Base-by-base conservation (phyloP, 495 filamentous ascomycete species). In the Geopyxis carbonaria region DNA sequence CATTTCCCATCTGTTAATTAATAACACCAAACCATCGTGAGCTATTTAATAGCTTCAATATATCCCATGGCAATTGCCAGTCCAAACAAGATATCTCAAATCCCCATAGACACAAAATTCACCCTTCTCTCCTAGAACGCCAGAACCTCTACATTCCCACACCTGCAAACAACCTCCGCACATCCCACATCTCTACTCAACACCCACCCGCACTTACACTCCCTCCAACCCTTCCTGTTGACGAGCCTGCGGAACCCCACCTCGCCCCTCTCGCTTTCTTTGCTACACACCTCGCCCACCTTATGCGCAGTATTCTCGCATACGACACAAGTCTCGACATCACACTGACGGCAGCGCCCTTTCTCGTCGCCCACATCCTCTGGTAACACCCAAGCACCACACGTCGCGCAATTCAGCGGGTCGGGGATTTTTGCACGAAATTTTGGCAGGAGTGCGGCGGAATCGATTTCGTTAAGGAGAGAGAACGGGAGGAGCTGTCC, bases 331-430 rank as follows among this genome's bases (percentile, higher is more conserved):
- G 34, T 37, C 14, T 23, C 34, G 11, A 22, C 8, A 11, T 37
- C 16, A n/a, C n/a, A n/a, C n/a, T n/a, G n/a, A n/a, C n/a, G n/a
- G n/a, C n/a, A n/a, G n/a, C n/a, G n/a, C n/a, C n/a, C n/a, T n/a
- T n/a, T n/a, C 20, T 37, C 34, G 21, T 37, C 20, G n/a, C n/a
- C n/a, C n/a, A 37, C 25, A 11, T 37, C 34, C 19, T 37, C 16
- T 2, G 34, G 34, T 10, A 37, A 19, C 21, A 37, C 21, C 34
- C 34, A 37, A 13, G 4, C 1, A 5, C 25, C 25, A 11, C 34
- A 37, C 7, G n/a, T 20, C 11, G 16, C 9, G 21, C 34, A 37
- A 11, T 37, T 22, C n/a, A 37, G 5, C 7, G 34, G 16, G 2
- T 22, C 25, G 10, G 15, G 7, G 9, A 22, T 37, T 10, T 9